A percentile compares a stretch with the other conserved stretches of the same genome.
phyloP scores from a whole-genome alignment of 345 rosid species.

The Syzygium oleosum region DNA sequence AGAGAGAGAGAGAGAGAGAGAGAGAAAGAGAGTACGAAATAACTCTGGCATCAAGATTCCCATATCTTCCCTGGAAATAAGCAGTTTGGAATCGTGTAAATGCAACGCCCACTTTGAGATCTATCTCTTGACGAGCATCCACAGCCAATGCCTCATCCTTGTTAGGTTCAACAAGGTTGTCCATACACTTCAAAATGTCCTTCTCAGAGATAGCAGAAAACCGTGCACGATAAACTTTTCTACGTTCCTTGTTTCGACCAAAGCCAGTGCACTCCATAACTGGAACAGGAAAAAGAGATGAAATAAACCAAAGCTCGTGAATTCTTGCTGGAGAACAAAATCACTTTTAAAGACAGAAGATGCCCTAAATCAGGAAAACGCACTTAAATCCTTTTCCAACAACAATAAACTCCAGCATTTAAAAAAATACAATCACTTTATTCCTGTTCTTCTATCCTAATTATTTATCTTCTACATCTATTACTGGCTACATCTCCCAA shows the following conservation, averaged over 20 bases:
- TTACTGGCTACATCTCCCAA: not conserved
- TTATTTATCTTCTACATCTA: not conserved
- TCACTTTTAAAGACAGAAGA: not conserved
- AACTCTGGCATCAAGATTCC: constrained; percentile 86
- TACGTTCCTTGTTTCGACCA: constrained; percentile 38
- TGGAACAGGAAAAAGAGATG: constrained; percentile 10
- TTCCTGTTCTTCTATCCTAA: not conserved
- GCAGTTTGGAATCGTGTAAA: constrained; percentile 91
- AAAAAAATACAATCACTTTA: not conserved
- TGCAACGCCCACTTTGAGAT: constrained; percentile 98
- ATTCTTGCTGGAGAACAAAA: not conserved
- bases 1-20: constrained; percentile 12
- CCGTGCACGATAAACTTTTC: constrained; percentile 68
- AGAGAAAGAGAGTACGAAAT: constrained; percentile 72
- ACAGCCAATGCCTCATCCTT: constrained; percentile 86
- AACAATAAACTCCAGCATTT: not conserved
- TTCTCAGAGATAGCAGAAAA: constrained; percentile 97
- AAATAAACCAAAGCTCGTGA: not conserved
- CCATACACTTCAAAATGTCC: constrained; percentile 84
- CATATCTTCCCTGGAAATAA: constrained; percentile 95
- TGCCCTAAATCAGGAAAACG: not conserved
- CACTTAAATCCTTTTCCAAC: not conserved
- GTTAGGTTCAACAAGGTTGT: constrained; percentile 78
- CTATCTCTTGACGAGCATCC: constrained; percentile 99
- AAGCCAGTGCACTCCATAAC: constrained; percentile 83